Percentiles rank a stretch among this genome's conserved stretches.
Conservation (phyloP, 305 asterid species). For the Fraxinus sp. region DNA sequence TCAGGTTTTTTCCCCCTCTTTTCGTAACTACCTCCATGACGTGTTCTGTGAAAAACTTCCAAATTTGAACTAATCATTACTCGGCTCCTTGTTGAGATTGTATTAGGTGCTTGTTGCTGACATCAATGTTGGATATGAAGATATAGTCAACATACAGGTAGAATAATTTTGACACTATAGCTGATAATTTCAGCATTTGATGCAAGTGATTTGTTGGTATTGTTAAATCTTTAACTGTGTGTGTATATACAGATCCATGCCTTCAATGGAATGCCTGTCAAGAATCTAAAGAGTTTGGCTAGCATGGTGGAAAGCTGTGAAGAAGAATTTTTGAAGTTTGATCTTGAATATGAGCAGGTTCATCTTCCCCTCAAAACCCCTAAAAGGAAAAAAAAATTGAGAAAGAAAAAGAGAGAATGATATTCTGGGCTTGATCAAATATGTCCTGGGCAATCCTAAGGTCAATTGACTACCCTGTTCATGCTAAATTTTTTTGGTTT, state of each 20-base stretch:
- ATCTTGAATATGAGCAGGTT: slow-evolving; percentile 86
- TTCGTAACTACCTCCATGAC: background rate
- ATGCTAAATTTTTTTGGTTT: background rate
- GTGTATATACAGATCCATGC: slow-evolving; percentile 57
- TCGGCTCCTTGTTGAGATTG: slow-evolving; percentile 18
- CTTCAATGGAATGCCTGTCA: slow-evolving; percentile 73
- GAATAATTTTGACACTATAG: slow-evolving; percentile 15
- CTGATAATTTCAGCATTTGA: background rate
- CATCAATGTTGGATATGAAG: slow-evolving; percentile 93
- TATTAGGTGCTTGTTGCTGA: slow-evolving; percentile 89
- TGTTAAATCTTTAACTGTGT: background rate
- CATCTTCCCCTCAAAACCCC: background rate
- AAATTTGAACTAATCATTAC: background rate
- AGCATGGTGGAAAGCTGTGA: slow-evolving; percentile 77
- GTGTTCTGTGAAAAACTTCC: background rate
- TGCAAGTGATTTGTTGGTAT: background rate
- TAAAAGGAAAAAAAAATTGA: background rate
- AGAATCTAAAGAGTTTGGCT: slow-evolving; percentile 82
- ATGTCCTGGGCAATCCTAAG: background rate
- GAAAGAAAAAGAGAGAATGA: background rate
- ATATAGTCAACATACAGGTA: slow-evolving; percentile 94
- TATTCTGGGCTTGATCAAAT: background rate
- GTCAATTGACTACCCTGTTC: background rate
- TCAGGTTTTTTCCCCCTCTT: slow-evolving; percentile 52
- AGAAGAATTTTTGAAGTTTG: slow-evolving; percentile 76